These are phyloP conservation scores for Crassisporium funariophilum DNA, from an alignment of 768 basidiomycete species.

Conservation along the genomic window DNA sequence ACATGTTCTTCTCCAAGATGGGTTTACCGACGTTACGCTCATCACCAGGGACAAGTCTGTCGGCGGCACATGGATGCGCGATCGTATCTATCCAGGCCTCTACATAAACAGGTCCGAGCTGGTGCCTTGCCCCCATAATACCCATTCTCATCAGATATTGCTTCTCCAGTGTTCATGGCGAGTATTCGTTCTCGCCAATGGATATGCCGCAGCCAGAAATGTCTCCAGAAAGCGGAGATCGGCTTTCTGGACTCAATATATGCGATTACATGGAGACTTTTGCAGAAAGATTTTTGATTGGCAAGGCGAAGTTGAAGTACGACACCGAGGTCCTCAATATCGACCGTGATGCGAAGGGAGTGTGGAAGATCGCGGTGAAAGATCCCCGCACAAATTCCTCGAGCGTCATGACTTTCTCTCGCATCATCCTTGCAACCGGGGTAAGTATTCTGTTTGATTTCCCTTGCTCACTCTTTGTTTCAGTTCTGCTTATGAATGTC, in stretches of 20 bases:
- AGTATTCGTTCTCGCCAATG: constrained; percentile 59
- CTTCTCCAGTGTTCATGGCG: constrained; percentile 58
- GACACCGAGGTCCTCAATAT: constrained; percentile 51
- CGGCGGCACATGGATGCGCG: constrained; percentile 63
- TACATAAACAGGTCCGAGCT: constrained; percentile 57
- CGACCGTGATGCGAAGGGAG: constrained; percentile 31
- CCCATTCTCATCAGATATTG: too few species aligned
- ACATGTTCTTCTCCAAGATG: constrained; percentile 55
- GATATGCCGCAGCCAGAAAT: constrained; percentile 48
- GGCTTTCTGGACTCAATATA: constrained; percentile 57
- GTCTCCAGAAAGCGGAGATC: constrained; percentile 38
- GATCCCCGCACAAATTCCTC: constrained; percentile 23
- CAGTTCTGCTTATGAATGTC: too few species aligned
- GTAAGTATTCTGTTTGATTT: too few species aligned
- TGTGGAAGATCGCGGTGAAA: constrained; percentile 48
- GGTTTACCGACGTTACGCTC: constrained; percentile 55
- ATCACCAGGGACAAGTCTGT: constrained; percentile 55
- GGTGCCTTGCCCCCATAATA: not conserved
- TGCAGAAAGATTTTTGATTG: constrained; percentile 44
- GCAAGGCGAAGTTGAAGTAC: constrained; percentile 43
- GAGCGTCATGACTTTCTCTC: constrained; percentile 42
- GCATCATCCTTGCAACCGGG: constrained; percentile 63
- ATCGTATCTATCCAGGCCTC: constrained; percentile 58
- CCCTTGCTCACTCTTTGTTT: too few species aligned
- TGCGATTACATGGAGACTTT: constrained; percentile 58